Conservation (phyloP, 495 filamentous ascomycete species). For the Aspergillus avenaceus region DNA sequence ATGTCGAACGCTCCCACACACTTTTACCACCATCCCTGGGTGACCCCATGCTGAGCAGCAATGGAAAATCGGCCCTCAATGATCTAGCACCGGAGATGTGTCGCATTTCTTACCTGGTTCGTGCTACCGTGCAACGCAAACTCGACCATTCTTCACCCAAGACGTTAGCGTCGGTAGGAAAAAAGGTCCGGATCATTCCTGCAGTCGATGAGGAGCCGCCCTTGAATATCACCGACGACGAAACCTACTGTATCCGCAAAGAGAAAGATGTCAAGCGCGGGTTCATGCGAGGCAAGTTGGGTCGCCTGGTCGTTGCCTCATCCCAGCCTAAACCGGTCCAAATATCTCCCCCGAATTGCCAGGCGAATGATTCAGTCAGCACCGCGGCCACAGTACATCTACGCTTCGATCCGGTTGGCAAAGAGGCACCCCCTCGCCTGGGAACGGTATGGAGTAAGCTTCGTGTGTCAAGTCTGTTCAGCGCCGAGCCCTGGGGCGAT, state of each 20-base stretch:
- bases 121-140: conserved; percentile 46
- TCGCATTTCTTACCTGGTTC: conserved; percentile 68
- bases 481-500: conserved; percentile 54
- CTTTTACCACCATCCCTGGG: conserved; percentile 79
- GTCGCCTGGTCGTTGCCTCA: conserved; percentile 66
- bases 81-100: conserved; percentile 84
- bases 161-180: conserved; percentile 45
- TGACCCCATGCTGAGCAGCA: conserved; percentile 52
- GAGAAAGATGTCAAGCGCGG: conserved; percentile 77
- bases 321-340: conserved; percentile 67
- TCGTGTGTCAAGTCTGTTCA: conserved; percentile 70
- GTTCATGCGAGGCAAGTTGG: conserved; percentile 72
- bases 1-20: conserved; percentile 68
- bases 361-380: conserved; percentile 31
- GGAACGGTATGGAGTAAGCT: conserved; percentile 66
- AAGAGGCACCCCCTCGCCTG: conserved; percentile 62
- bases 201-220: conserved; percentile 71
- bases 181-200: conserved; percentile 76
- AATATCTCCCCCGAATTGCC: conserved; percentile 46
- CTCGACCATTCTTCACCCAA: conserved; percentile 30
- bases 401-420: conserved; percentile 66
- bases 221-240: conserved; percentile 54
- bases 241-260: conserved; percentile 62
- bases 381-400: conserved; percentile 67
- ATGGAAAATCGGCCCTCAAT: conserved; percentile 54